These are phyloP conservation scores for Haematococcus lacustris DNA, from an alignment of 139 green algal genomes.

Conservation along the genomic window DNA sequence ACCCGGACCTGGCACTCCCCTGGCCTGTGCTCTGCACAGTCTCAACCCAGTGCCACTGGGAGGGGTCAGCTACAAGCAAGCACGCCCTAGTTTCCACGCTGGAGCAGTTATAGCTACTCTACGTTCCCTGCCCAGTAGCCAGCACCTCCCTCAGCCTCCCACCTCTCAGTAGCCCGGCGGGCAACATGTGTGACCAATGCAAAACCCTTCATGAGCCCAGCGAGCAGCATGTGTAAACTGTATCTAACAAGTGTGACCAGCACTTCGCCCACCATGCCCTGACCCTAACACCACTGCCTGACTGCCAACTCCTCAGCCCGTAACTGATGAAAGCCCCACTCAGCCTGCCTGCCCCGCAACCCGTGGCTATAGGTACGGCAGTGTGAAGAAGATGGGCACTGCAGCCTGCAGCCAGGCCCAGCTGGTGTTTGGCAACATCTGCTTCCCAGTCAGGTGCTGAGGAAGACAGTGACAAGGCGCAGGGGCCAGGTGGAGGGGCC, in stretches of 20 bases:
- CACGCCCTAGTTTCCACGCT: too few relatives aligned
- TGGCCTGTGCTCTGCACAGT: too few relatives aligned
- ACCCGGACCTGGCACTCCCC: constrained; percentile 28
- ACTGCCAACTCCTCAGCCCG: background rate
- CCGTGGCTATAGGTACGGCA: constrained; percentile 43
- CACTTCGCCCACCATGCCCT: too few relatives aligned
- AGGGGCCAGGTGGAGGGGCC: too few relatives aligned
- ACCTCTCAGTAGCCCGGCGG: background rate
- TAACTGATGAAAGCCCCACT: too few relatives aligned
- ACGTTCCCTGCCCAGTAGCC: too few relatives aligned
- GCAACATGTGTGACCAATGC: background rate
- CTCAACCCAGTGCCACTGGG: background rate
- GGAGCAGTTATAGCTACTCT: background rate
- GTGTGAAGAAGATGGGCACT: constrained; percentile 60
- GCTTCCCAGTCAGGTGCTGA: constrained; percentile 39
- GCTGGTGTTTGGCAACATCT: constrained; percentile 35
- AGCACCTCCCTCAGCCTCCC: too few relatives aligned
- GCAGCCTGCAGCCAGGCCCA: constrained; percentile 26
- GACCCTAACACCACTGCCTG: too few relatives aligned
- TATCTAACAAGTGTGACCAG: too few relatives aligned
- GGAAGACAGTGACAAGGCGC: too few relatives aligned
- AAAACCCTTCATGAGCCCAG: background rate
- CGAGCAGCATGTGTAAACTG: background rate
- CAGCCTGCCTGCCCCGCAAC: background rate
- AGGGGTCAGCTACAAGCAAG: background rate